A percentile compares a stretch with the other conserved stretches of the same genome.
phyloP scores from a whole-genome alignment of 805 yeast genomes.

The Metschnikowia noctiluminum region DNA sequence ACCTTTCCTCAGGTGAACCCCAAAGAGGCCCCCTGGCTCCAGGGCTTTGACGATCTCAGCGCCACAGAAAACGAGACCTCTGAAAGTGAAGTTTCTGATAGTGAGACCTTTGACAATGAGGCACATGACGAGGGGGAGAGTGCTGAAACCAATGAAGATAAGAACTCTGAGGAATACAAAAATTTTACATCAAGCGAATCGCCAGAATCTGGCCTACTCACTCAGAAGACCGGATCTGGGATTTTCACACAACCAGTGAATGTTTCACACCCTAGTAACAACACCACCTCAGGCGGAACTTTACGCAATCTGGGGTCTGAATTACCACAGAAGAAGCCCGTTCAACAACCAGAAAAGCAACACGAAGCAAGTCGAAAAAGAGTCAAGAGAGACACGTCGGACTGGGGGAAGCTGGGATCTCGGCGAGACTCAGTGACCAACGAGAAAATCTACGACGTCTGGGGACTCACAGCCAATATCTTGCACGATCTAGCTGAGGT shows the following conservation, averaged over 20 bases:
- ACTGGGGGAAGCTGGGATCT: constrained; percentile 41
- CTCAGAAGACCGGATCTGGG: too few relatives aligned
- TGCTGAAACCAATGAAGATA: neutral
- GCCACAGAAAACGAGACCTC: constrained; percentile 48
- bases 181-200: too few relatives aligned
- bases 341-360: neutral
- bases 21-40: constrained; percentile 62
- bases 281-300: too few relatives aligned
- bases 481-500: constrained; percentile 66
- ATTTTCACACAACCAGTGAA: too few relatives aligned
- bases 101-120: neutral
- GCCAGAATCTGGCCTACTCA: too few relatives aligned
- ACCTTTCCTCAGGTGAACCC: constrained; percentile 54
- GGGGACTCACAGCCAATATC: constrained; percentile 83
- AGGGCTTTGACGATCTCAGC: constrained; percentile 51
- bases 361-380: neutral
- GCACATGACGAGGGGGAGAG: neutral
- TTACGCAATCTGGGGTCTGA: too few relatives aligned
- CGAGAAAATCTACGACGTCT: constrained; percentile 60
- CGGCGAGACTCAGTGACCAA: constrained; percentile 37
- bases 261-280: too few relatives aligned
- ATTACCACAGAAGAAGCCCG: neutral
- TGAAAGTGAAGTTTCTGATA: neutral
- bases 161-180: too few relatives aligned
- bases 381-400: constrained; percentile 17